Evolutionary conservation across 2,329 filamentous ascomycete genomes (phyloP).

Genomic region (Ophiostoma sp.): DNA sequence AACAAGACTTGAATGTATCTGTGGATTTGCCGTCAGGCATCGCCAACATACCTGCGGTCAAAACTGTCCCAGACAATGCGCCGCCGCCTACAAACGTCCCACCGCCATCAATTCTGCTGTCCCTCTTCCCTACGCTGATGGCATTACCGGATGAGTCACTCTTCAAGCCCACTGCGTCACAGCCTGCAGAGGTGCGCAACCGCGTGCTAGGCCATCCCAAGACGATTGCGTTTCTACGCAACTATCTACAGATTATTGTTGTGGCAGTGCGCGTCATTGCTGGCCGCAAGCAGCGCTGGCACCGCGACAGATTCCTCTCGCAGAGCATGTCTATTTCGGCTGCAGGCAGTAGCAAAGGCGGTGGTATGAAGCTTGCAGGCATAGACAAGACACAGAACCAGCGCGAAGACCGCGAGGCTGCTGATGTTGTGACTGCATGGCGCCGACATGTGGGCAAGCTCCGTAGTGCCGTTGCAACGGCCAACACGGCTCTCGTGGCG

Average conservation of each 20-base stretch:
- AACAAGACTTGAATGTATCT: not conserved
- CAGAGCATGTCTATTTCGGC: constrained; percentile 82
- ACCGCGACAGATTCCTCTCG: constrained; percentile 75
- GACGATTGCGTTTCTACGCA: constrained; percentile 57
- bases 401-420: constrained; percentile 78
- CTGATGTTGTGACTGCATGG: constrained; percentile 72
- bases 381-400: constrained; percentile 77
- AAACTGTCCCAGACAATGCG: constrained; percentile 32
- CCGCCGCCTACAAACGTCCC: constrained; percentile 79
- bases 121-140: constrained; percentile 68
- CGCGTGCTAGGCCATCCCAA: constrained; percentile 58
- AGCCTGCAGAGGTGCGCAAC: constrained; percentile 53
- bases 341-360: constrained; percentile 61
- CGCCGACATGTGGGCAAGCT: constrained; percentile 68
- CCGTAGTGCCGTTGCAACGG: constrained; percentile 64
- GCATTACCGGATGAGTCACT: constrained; percentile 58
- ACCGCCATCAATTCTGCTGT: constrained; percentile 76
- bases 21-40: constrained; percentile 17
- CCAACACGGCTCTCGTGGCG: constrained; percentile 44
- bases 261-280: constrained; percentile 77
- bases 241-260: constrained; percentile 57
- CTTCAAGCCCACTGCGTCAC: constrained; percentile 58
- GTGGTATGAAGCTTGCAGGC: constrained; percentile 80
- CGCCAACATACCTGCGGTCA: constrained; percentile 17
- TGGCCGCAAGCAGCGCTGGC: constrained; percentile 82